Evolutionary conservation across 257 asterid genomes (phyloP), one percentile per base, ranked within the genome.

Genomic region (Solanum tarijense): DNA sequence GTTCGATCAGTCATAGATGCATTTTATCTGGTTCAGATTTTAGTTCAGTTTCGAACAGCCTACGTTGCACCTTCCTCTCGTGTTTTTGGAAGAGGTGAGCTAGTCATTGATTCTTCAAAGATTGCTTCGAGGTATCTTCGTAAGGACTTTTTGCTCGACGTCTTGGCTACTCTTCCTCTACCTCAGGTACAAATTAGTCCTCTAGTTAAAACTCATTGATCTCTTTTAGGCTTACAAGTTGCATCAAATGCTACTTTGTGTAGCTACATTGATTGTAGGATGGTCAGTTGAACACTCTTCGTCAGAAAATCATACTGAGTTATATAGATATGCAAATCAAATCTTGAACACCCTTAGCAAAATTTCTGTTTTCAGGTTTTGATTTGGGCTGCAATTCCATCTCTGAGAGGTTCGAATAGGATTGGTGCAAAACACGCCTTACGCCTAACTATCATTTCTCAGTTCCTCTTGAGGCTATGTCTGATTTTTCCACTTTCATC

Each of bases 41-140:
- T 90, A 34, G 85, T 93, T 48, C 92, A 89, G 85, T 92, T 95
- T 36, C 86, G 96, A 83, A 94, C 97, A 5, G 98, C 98, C 29
- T 95, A 87, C 21, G 91, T 93, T 13, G 96, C 97, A 1, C 96
- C 97, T 83, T 94, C 96, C 27, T 95, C 98, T 79, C 96, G 98
- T 2, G 90, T 95, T 7, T 94, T 87, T 88, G 98, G 98, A 52
- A 87, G 97, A 87, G 96, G 96, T 46, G 97, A 95, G 84, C 94
- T 95, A 9, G 97, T 94, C 66, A 88, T 95, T 34, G 94, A 94
- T 87, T 75, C 96, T 76, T 86, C 91, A 6, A 94, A 90, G 91
- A 93, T 94, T 23, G 93, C 95, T 68, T 90, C 92, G 2, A 91
- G 93, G 86, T 95, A 95, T 88, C 89, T 94, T 9, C 88, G 89